Base-by-base conservation (phyloP, 2,329 filamentous ascomycete genomes). In the Ceratocystis variospora region DNA sequence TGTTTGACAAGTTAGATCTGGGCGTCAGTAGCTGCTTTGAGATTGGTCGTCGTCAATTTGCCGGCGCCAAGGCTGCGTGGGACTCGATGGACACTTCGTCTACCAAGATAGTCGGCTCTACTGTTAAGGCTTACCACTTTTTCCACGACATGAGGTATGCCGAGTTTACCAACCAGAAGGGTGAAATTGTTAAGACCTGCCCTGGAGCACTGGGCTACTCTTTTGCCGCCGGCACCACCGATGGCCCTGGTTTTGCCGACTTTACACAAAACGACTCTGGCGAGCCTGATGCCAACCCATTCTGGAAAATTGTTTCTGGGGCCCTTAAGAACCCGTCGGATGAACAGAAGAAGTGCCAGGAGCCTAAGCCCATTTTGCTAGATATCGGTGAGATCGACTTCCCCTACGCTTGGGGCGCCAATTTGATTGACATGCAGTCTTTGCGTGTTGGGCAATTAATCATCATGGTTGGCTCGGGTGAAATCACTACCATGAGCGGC, bases 401-500 rank as follows among this genome's bases (percentile, higher is more conserved):
- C 19, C 92, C 92, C 0, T 96, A 96, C 73, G 79, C 83, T 2
- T 96, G 92, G 92, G 83, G 85, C 0, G 89, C 92, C 3, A 96
- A 96, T 71, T 88, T 96, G 69, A 87, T 96, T 66, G 90, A 96
- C 73, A 81, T 96, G 31, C 92, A 96, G 74, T 77, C 89, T 19
- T 78, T 96, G 15, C 87, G 92, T 25, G 86, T 93, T 1, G 92
- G 92, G 2, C 89, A 95, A 71, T 77, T 96, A 62, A 79, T 95
- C 68, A 88, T 96, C 69, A 86, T 96, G 70, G 82, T 96, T n/a
- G 87, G 87, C 33, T 87, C 91, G 0, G 89, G 90, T 59, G 92
- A 96, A 76, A 90, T 89, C 0, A 94, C 89, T 0, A 96, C 92
- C 7, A 96, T 96, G 92, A 83, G 89, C 0, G 92, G 92, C 1